phyloP scores from a whole-genome alignment of 2,329 filamentous ascomycete genomes.

The Paecilomyces sp. region DNA sequence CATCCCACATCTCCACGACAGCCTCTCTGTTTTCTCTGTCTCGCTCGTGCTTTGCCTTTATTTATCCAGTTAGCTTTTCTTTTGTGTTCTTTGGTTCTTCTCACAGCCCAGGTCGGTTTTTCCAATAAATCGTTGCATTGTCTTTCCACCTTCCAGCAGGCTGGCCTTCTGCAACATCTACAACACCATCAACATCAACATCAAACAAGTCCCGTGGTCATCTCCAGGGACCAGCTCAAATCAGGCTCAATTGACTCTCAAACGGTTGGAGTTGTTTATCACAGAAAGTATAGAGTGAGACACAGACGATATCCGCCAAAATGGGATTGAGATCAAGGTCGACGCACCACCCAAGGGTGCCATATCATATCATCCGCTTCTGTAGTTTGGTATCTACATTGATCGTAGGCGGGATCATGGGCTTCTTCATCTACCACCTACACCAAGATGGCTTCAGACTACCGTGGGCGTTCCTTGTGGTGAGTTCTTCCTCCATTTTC shows the following conservation, averaged over 20 bases:
- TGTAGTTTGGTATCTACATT: conserved; percentile 44
- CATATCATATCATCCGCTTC: conserved; percentile 34
- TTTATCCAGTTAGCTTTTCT: not conserved
- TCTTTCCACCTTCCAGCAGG: not conserved
- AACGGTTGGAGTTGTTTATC: not conserved
- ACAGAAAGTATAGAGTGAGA: not conserved
- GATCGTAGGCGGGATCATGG: conserved; percentile 48
- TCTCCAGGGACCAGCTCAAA: not conserved
- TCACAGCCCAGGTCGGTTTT: no score
- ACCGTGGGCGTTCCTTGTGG: conserved; percentile 55
- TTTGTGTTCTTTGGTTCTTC: not conserved
- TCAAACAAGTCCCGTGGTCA: not conserved
- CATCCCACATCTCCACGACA: not conserved
- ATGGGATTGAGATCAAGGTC: conserved; percentile 28
- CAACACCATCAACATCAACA: not conserved
- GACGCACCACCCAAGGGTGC: conserved; percentile 28
- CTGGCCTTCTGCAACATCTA: not conserved
- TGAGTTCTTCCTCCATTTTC: conserved; percentile 24
- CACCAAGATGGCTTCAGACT: conserved; percentile 44
- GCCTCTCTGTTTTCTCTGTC: not conserved
- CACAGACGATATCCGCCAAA: conserved; percentile 2
- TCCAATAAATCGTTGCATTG: not conserved
- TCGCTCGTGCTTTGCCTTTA: not conserved
- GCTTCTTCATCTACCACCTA: conserved; percentile 50
- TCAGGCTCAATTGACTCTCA: not conserved